A percentile compares a stretch with the other conserved stretches of the same genome.
Conservation (phyloP, 2,329 filamentous ascomycete genomes). For the Clonostachys chloroleuca region DNA sequence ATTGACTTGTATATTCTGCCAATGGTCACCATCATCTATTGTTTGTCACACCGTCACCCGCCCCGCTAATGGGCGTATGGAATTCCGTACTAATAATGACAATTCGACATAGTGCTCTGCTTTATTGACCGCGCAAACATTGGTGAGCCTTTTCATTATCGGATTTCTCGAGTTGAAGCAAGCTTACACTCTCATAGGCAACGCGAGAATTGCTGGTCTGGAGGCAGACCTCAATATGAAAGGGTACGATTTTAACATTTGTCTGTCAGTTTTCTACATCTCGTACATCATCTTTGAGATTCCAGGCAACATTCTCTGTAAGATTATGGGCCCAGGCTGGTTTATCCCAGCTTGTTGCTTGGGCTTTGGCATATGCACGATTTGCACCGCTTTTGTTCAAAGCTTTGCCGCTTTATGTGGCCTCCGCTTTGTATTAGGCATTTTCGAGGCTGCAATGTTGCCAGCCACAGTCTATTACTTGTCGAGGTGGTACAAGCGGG, state of each 20-base stretch:
- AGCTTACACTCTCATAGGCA: slow-evolving; percentile 37
- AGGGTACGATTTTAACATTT: slow-evolving; percentile 64
- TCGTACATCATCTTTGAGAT: slow-evolving; percentile 72
- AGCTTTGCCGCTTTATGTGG: slow-evolving; percentile 46
- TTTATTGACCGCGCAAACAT: slow-evolving; percentile 67
- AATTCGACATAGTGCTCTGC: slow-evolving; percentile 3
- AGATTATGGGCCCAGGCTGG: slow-evolving; percentile 68
- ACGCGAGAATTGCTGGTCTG: slow-evolving; percentile 62
- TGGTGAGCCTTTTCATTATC: slow-evolving; percentile 29
- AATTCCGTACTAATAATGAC: too few species aligned
- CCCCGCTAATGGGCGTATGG: too few species aligned
- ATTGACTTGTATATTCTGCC: slow-evolving; percentile 62
- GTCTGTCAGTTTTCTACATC: slow-evolving; percentile 68
- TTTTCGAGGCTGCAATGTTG: slow-evolving; percentile 71
- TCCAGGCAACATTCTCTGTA: slow-evolving; percentile 64
- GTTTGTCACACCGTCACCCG: slow-evolving; percentile 3
- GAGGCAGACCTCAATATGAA: slow-evolving; percentile 55
- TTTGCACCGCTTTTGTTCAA: slow-evolving; percentile 63
- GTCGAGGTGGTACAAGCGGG: slow-evolving; percentile 66
- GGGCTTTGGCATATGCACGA: slow-evolving; percentile 57
- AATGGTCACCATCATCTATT: slow-evolving; percentile 58
- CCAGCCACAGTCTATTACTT: slow-evolving; percentile 73
- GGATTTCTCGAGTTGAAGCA: not conserved
- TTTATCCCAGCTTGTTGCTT: slow-evolving; percentile 61
- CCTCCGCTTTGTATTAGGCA: slow-evolving; percentile 62